Base-by-base conservation (phyloP, 208 protist genomes). In the Eutreptiella sp. region DNA sequence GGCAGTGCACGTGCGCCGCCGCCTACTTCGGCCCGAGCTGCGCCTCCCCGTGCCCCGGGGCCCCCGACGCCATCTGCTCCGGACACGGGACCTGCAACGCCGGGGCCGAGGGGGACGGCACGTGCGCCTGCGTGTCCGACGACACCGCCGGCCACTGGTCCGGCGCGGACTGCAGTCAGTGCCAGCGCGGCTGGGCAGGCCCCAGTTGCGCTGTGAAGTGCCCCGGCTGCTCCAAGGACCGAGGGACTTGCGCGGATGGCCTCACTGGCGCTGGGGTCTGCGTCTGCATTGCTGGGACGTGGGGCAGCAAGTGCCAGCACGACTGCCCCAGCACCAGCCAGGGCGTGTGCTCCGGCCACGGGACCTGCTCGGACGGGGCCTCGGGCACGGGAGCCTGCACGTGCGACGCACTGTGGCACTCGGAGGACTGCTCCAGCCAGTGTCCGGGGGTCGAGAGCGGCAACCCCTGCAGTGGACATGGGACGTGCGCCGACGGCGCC, bases 251-350 rank as follows among this genome's bases (percentile, higher is more conserved):
- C 23, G 19, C 9, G 26, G 23, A n/a, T 19, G 58, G 58, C 9
- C n/a, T 63, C 21, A 64, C 43, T 9, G 58, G 58, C 43, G 63
- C 46, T 24, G 58, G 58, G 11, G 5, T 62, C 14, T 64, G 58
- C 38, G 50, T 7, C 7, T 64, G 58, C 39, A 47, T 7, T 16
- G 19, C 9, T 9, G 58, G 58, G 28, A 45, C 11, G 48, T 64
- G 16, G 21, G 58, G 58, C 24, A 7, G 5, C 9, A 4, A 23
- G 16, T 64, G 58, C 43, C 5, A 21, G 21, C 5, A 4, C 11
- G 50, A 38, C 7, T 64, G 58, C 53, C 58, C 58, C 11, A 7
- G 9, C 14, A 9, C 11, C n/a, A 5, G 5, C 19, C 26, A 23
- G 31, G 58, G 7, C 11, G 28, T 64, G 16, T 64, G 58, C 34